Percentiles rank a stretch among this genome's conserved stretches.
phyloP scores from a whole-genome alignment of 306 rosid genomes.

The Vicia faba region DNA sequence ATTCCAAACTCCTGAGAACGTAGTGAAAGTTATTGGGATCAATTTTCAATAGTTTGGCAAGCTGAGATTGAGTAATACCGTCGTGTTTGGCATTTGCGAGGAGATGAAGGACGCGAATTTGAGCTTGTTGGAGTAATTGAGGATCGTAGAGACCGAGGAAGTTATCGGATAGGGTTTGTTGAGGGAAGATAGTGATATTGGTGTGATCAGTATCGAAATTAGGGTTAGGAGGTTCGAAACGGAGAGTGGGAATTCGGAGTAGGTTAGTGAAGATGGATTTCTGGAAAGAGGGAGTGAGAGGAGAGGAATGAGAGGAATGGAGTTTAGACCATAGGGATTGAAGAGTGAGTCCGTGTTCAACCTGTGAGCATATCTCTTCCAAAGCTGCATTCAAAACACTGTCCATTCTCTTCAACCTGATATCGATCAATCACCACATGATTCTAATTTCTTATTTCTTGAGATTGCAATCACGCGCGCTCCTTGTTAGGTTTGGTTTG shows the following conservation, averaged over 20 bases:
- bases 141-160: constrained; percentile 76
- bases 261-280: constrained; percentile 62
- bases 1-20: constrained; percentile 69
- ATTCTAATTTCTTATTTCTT: no score
- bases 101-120: constrained; percentile 63
- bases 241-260: constrained; percentile 66
- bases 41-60: constrained; percentile 66
- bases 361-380: constrained; percentile 45
- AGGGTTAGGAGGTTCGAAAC: constrained; percentile 40
- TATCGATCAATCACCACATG: not conserved
- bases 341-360: constrained; percentile 39
- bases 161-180: constrained; percentile 51
- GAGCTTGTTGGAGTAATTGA: constrained; percentile 50
- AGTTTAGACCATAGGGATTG: constrained; percentile 35
- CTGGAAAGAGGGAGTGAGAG: constrained; percentile 42
- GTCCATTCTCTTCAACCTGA: constrained; percentile 36
- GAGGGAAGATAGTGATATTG: constrained; percentile 55
- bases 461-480: no score
- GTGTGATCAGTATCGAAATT: constrained; percentile 36
- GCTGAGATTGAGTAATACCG: constrained; percentile 79
- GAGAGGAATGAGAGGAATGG: constrained; percentile 6
- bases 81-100: constrained; percentile 63
- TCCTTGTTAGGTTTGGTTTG: no score
- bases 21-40: constrained; percentile 68
- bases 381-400: constrained; percentile 33